Percentiles rank a stretch among this genome's conserved stretches.
phyloP scores from a whole-genome alignment of 179 eudicot genomes.

The Amaranthus tricolor region DNA sequence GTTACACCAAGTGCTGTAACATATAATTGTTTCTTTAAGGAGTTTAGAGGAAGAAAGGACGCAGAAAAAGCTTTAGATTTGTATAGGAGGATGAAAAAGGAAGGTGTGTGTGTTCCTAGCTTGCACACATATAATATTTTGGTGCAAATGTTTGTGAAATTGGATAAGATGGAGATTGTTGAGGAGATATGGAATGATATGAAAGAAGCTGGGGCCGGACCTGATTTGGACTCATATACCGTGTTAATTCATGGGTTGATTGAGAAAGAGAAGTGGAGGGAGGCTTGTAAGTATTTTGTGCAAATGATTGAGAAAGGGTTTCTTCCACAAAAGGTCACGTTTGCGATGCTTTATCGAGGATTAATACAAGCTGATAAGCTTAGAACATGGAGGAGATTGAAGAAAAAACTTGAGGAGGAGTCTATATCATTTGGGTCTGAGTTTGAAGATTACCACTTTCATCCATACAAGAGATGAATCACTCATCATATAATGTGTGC shows the following conservation, averaged over 20 bases:
- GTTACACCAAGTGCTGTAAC: conserved; percentile 72
- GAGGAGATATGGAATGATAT: conserved; percentile 83
- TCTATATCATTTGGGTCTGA: conserved; percentile 75
- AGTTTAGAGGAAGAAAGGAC: conserved; percentile 80
- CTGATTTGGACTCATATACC: conserved; percentile 85
- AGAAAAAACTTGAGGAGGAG: conserved; percentile 93
- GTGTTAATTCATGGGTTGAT: conserved; percentile 76
- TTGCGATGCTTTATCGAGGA: conserved; percentile 81
- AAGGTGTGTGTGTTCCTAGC: conserved; percentile 47
- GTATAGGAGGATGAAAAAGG: conserved; percentile 71
- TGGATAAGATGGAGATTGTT: conserved; percentile 54
- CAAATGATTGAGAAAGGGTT: conserved; percentile 94
- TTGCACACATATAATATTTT: conserved; percentile 67
- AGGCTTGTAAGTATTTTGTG: conserved; percentile 74
- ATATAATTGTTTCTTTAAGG: conserved; percentile 92
- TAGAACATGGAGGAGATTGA: conserved; percentile 90
- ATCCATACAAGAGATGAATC: conserved; percentile 72
- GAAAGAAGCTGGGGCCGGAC: conserved; percentile 62
- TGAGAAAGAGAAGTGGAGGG: conserved; percentile 68
- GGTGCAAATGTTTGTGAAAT: conserved; percentile 64
- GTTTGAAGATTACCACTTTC: conserved; percentile 67
- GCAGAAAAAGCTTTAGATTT: conserved; percentile 64
- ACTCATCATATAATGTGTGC: no score
- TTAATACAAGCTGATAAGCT: conserved; percentile 83
- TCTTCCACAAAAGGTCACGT: conserved; percentile 84